Base-by-base conservation (phyloP, 176 grass and related monocot species). In the Lolium multiflorum region DNA sequence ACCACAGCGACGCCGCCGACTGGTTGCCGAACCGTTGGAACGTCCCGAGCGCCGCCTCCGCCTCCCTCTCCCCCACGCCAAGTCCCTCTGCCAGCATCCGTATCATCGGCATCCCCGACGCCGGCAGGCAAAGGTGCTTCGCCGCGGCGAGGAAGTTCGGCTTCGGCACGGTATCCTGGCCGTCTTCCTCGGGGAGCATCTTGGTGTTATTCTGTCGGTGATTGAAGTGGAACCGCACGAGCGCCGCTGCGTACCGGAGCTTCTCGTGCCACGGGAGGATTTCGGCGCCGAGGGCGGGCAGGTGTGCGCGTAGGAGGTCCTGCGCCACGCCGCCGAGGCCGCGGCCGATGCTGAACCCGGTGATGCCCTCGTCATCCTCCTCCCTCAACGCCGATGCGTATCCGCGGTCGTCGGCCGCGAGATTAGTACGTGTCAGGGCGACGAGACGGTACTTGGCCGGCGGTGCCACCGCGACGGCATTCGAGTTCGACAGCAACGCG, bases 21-120 rank as follows among this genome's bases (percentile, higher is more conserved):
- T 94, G 92, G 92, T 97, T 97, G 4, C 94, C 94, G 79, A 88
- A 97, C 54, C 90, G 90, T 86, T 92, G 92, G 84, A 97, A 94
- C 75, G 92, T 89, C 81, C 85, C 88, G 11, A 94, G 75, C 61
- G 89, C 90, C 67, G 95, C 90, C 86, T 97, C 95, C 55, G 91
- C 83, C 75, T 90, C 92, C 6, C 15, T 61, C 65, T 87, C 92
- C 4, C 82, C 71, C 15, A 92, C 64, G 68, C 88, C 88, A n/a
- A 97, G 89, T 15, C 90, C 90, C 82, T 85, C 87, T 13, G 83
- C 88, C 2, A 97, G 70, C 57, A 85, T 80, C 87, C 80, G 76
- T 58, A 97, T 94, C 77, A 92, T 86, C 63, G 91, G 82, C 86
- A 79, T 78, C 7, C 94, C 82, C 14, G 90, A 89, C n/a, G 94